phyloP scores from a whole-genome alignment of 1,139 yeast genomes.

The Kodamaea alishanica region DNA sequence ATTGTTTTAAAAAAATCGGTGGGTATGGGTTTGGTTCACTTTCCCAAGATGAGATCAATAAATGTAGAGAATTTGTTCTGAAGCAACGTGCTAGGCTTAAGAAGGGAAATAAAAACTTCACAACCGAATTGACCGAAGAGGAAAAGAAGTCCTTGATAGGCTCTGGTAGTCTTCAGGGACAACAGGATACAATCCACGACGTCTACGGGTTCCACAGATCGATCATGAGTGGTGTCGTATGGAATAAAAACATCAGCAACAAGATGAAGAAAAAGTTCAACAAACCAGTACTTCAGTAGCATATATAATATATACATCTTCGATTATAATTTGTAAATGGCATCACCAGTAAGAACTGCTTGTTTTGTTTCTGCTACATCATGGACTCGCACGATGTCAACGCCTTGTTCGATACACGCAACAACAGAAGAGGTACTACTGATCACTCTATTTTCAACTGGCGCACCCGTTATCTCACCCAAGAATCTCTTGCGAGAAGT shows the following conservation, averaged over 20 bases:
- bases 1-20: slow-evolving; percentile 69
- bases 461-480: slow-evolving; percentile 59
- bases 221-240: slow-evolving; percentile 53
- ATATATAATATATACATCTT: neutral
- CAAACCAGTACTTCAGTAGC: slow-evolving; percentile 8
- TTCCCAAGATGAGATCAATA: slow-evolving; percentile 75
- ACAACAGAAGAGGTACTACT: slow-evolving; percentile 79
- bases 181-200: slow-evolving; percentile 39
- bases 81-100: slow-evolving; percentile 49
- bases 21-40: slow-evolving; percentile 67
- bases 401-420: slow-evolving; percentile 68
- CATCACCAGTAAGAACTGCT: slow-evolving; percentile 70
- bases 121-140: slow-evolving; percentile 38
- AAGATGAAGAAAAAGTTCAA: slow-evolving; percentile 46
- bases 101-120: slow-evolving; percentile 30
- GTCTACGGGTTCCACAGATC: slow-evolving; percentile 49
- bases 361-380: slow-evolving; percentile 69
- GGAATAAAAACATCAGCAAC: slow-evolving; percentile 54
- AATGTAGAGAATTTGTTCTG: slow-evolving; percentile 73
- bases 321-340: slow-evolving; percentile 50
- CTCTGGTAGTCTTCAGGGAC: slow-evolving; percentile 14
- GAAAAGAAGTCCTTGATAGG: slow-evolving; percentile 35
- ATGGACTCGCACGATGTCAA: slow-evolving; percentile 87
- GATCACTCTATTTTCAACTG: slow-evolving; percentile 50
- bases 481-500: slow-evolving; percentile 86